These are phyloP conservation scores for Coelastrella sp. DNA, from an alignment of 139 green algal species.

Conservation along the genomic window DNA sequence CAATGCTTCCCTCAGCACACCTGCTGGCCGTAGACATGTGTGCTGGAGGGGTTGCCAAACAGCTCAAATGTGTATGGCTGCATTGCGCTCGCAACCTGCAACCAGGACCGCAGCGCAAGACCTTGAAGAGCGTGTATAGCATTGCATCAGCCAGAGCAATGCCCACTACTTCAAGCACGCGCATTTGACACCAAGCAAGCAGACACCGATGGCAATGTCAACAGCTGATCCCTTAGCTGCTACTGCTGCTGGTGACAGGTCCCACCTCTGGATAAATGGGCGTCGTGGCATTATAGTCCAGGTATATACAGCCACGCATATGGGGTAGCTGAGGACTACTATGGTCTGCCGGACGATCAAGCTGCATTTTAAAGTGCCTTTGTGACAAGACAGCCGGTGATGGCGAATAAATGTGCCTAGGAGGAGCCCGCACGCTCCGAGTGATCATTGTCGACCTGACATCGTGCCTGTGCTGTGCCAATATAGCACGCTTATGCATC, in stretches of 20 bases:
- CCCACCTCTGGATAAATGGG: conserved; percentile 75
- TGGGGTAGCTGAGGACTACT: conserved; percentile 14
- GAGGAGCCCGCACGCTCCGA: background rate
- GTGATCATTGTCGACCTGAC: background rate
- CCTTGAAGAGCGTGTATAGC: background rate
- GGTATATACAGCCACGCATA: conserved; percentile 25
- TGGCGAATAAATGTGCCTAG: background rate
- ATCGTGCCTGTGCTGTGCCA: background rate
- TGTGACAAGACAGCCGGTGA: background rate
- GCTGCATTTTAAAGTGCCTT: background rate
- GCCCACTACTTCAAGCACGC: too few species aligned
- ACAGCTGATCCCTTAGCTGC: background rate
- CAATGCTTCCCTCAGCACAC: conserved; percentile 34
- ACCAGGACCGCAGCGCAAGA: background rate
- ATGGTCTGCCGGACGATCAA: background rate
- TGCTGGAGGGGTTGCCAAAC: conserved; percentile 82
- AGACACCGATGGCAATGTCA: too few species aligned
- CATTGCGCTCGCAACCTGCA: conserved; percentile 68
- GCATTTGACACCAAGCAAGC: too few species aligned
- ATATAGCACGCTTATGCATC: background rate
- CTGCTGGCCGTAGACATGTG: conserved; percentile 68
- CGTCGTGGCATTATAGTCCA: conserved; percentile 65
- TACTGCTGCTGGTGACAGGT: background rate
- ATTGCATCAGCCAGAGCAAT: background rate
- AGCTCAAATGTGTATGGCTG: conserved; percentile 64